A percentile compares a stretch with the other conserved stretches of the same genome.
These are phyloP conservation scores for Penicillium sp. DNA, from an alignment of 2,329 filamentous ascomycete genomes.

Conservation along the genomic window DNA sequence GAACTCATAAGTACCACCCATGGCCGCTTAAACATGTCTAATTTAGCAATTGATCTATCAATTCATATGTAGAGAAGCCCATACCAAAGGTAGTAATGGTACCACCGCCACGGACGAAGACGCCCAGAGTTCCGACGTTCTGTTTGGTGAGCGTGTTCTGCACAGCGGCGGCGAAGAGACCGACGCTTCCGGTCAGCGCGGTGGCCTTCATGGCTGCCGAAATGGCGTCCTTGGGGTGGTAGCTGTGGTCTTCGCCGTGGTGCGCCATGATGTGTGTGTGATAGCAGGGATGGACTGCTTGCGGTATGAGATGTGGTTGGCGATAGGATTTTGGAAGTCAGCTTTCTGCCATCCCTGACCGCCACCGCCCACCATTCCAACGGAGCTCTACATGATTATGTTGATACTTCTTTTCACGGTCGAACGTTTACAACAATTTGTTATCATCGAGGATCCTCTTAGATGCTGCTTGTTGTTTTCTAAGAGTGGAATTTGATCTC, in stretches of 20 bases:
- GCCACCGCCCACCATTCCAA: conserved; percentile 15
- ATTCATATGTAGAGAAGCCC: conserved; percentile 20
- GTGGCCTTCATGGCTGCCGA: conserved; percentile 63
- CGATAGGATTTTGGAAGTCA: conserved; percentile 26
- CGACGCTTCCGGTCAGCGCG: conserved; percentile 63
- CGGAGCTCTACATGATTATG: conserved; percentile 3
- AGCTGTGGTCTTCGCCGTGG: conserved; percentile 50
- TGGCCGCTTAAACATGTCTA: conserved; percentile 53
- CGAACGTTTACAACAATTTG: not conserved
- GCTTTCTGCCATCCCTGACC: conserved; percentile 26
- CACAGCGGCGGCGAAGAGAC: conserved; percentile 70
- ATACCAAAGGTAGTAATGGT: conserved; percentile 68
- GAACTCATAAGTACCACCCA: conserved; percentile 76
- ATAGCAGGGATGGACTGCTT: conserved; percentile 25
- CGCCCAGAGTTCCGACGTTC: conserved; percentile 76
- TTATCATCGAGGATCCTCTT: not conserved
- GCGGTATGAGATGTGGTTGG: conserved; percentile 23
- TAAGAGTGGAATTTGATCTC: not conserved
- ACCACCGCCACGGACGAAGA: conserved; percentile 75
- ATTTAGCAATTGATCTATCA: conserved; percentile 10
- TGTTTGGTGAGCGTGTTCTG: conserved; percentile 82
- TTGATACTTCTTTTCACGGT: not conserved
- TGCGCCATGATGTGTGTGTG: conserved; percentile 47
- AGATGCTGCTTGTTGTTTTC: not conserved
- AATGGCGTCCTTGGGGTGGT: conserved; percentile 73